phyloP scores from a whole-genome alignment of 2,329 filamentous ascomycete species.

The Ilyonectria sp. region DNA sequence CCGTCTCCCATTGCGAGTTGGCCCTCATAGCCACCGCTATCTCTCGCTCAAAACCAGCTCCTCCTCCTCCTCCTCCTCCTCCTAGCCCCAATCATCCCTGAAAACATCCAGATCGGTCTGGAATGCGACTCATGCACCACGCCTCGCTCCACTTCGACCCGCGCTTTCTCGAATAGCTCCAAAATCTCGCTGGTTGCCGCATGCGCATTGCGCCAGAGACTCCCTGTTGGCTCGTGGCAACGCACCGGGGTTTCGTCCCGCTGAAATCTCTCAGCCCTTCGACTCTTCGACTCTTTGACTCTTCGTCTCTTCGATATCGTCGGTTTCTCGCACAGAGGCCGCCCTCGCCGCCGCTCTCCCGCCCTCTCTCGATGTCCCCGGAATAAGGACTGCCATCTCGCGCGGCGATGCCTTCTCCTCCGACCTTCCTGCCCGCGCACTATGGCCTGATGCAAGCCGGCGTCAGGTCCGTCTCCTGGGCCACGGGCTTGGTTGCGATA shows the following conservation, averaged over 20 bases:
- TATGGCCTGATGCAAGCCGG: constrained; percentile 44
- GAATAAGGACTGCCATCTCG: constrained; percentile 9
- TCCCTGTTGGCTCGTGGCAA: constrained; percentile 7
- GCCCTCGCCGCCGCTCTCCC: constrained; percentile 5
- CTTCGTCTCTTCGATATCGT: background rate
- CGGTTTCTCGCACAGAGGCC: background rate
- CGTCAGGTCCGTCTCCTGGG: constrained; percentile 51
- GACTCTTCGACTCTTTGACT: background rate
- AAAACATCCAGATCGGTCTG: constrained; percentile 20
- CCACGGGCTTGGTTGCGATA: constrained; percentile 50
- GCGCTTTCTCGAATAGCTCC: constrained; percentile 26
- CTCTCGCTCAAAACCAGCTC: background rate
- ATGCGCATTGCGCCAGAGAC: constrained; percentile 12
- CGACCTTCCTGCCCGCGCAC: constrained; percentile 29
- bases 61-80: too few species aligned
- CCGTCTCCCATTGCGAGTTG: background rate
- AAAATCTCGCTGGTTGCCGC: constrained; percentile 14
- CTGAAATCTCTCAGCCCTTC: constrained; percentile 8
- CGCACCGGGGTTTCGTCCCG: constrained; percentile 5
- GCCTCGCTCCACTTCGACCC: constrained; percentile 25
- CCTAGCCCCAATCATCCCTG: constrained; percentile 16
- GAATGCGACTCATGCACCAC: constrained; percentile 28
- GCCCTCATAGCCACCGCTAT: background rate
- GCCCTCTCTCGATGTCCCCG: constrained; percentile 20
- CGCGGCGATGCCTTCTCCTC: constrained; percentile 39